A percentile compares a stretch with the other conserved stretches of the same genome.
phyloP scores from a whole-genome alignment of 2,329 filamentous ascomycete genomes.

The Amylocarpus encephaloides region DNA sequence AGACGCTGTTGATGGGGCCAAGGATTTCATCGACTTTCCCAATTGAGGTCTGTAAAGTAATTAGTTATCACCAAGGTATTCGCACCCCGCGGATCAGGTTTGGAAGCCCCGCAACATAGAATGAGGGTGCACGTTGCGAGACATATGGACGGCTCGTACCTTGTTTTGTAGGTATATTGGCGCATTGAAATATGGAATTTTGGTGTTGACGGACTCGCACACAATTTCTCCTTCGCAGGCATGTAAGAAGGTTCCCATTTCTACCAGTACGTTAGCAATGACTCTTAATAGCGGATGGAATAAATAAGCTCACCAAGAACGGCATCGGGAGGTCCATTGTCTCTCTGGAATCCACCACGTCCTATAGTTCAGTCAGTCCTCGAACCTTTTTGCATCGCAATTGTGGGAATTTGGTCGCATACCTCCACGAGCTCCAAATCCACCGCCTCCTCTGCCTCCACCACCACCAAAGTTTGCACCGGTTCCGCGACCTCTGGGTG shows the following conservation, averaged over 20 bases:
- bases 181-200: constrained; percentile 98
- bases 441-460: constrained; percentile 42
- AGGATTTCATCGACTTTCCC: constrained; percentile 98
- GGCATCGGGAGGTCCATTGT: constrained; percentile 55
- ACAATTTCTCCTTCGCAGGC: constrained; percentile 97
- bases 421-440: constrained; percentile 37
- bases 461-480: constrained; percentile 44
- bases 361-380: constrained; percentile 35
- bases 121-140: not conserved
- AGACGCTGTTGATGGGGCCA: constrained; percentile 94
- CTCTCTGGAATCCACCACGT: constrained; percentile 55
- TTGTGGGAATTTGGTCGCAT: constrained; percentile 7
- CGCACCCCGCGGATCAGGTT: too few species aligned
- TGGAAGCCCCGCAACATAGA: too few species aligned
- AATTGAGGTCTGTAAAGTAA: constrained; percentile 58
- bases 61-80: too few species aligned
- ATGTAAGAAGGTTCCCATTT: constrained; percentile 93
- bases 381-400: not conserved
- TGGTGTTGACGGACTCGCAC: constrained; percentile 89
- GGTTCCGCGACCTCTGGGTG: constrained; percentile 49
- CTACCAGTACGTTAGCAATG: constrained; percentile 37
- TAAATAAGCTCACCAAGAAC: constrained; percentile 45
- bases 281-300: not conserved
- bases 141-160: constrained; percentile 38
- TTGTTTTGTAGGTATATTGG: constrained; percentile 99